Percentiles rank a stretch among this genome's conserved stretches.
Conservation (phyloP, 805 yeast species). For the Pichia manshurica region DNA sequence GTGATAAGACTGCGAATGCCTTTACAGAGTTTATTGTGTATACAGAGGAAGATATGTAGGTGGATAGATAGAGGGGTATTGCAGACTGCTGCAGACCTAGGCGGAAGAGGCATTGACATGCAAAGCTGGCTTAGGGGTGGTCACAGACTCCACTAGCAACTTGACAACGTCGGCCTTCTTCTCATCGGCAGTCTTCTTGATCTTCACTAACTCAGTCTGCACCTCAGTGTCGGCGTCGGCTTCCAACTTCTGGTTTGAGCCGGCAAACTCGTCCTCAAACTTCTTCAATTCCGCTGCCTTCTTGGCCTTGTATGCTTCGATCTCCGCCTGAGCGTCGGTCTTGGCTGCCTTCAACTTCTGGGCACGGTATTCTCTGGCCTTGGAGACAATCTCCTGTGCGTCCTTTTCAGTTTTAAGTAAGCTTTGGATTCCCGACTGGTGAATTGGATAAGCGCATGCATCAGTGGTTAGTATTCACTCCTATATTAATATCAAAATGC, state of each 20-base stretch:
- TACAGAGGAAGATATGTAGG: not conserved
- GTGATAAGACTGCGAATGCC: too few relatives aligned
- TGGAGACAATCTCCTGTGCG: slow-evolving; percentile 92
- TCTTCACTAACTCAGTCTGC: slow-evolving; percentile 59
- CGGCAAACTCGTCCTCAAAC: slow-evolving; percentile 66
- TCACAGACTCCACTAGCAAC: slow-evolving; percentile 73
- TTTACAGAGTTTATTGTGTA: too few relatives aligned
- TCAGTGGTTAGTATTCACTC: too few relatives aligned
- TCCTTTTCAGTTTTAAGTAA: slow-evolving; percentile 84
- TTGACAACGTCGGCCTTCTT: slow-evolving; percentile 67
- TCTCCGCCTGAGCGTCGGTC: slow-evolving; percentile 85
- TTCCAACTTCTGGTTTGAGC: slow-evolving; percentile 70
- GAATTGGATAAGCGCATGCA: too few relatives aligned
- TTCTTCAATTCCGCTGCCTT: slow-evolving; percentile 78
- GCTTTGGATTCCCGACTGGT: slow-evolving; percentile 58
- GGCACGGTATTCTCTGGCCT: slow-evolving; percentile 87
- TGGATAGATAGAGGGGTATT: not conserved
- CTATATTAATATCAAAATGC: too few relatives aligned
- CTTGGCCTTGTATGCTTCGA: slow-evolving; percentile 74
- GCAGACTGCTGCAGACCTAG: not conserved
- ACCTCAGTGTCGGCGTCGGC: slow-evolving; percentile 73
- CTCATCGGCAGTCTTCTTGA: slow-evolving; percentile 55
- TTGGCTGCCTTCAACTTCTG: slow-evolving; percentile 90
- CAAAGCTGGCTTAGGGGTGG: slow-evolving; percentile 72
- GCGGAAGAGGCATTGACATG: slow-evolving; percentile 50